Conservation (phyloP, 768 basidiomycete species). For the Kwoniella pini region DNA sequence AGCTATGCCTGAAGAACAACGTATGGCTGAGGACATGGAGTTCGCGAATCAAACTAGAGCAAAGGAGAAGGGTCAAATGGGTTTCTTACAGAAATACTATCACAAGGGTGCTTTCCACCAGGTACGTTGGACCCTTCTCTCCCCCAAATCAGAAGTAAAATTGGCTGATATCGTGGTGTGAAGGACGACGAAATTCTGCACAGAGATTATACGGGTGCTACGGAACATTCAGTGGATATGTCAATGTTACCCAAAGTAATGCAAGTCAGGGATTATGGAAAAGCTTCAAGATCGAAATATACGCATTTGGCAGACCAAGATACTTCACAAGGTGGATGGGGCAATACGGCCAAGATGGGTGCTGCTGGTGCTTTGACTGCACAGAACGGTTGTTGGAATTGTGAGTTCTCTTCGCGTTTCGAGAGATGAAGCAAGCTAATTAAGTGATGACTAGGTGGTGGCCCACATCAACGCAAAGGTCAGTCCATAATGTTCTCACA, state of each 20-base stretch:
- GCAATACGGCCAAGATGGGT: constrained; percentile 32
- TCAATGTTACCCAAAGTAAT: constrained; percentile 88
- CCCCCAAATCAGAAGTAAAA: too few species aligned
- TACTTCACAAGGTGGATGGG: constrained; percentile 63
- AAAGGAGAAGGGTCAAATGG: constrained; percentile 77
- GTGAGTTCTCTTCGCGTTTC: constrained; percentile 52
- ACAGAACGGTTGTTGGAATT: constrained; percentile 76
- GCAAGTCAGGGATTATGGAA: constrained; percentile 87
- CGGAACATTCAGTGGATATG: constrained; percentile 83
- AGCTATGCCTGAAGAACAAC: constrained; percentile 88
- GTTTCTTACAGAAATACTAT: constrained; percentile 97
- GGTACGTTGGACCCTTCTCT: constrained; percentile 57
- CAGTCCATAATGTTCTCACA: constrained; percentile 20
- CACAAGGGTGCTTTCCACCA: constrained; percentile 99
- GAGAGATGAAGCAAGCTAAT: too few species aligned
- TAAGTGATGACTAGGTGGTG: too few species aligned
- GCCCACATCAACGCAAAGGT: constrained; percentile 92
- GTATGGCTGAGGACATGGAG: constrained; percentile 88
- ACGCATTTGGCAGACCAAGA: constrained; percentile 95
- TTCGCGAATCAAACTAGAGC: constrained; percentile 77
- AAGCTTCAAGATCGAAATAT: constrained; percentile 74
- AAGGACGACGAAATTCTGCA: constrained; percentile 85
- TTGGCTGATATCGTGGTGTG: too few species aligned
- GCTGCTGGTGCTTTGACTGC: constrained; percentile 38
- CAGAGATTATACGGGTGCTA: constrained; percentile 84